phyloP scores from a whole-genome alignment of 495 filamentous ascomycete species.

The Aspergillus nanangensis region DNA sequence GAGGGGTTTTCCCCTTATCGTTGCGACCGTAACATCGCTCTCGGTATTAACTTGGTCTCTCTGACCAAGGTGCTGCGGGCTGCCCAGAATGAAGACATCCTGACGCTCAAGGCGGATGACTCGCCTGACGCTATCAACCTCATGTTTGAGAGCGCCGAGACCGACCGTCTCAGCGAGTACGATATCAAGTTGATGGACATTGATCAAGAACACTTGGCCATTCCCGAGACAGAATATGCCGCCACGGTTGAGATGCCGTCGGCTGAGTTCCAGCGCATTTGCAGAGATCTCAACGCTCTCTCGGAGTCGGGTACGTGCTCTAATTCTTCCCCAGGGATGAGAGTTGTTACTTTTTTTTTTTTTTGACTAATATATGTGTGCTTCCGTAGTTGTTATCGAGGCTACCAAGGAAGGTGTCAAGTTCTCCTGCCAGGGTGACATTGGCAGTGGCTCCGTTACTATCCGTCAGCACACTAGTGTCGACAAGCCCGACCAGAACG shows the following conservation, averaged over 20 bases:
- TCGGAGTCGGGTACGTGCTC: conserved; percentile 80
- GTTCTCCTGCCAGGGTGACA: conserved; percentile 91
- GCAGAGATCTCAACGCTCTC: conserved; percentile 80
- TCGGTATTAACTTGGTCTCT: conserved; percentile 93
- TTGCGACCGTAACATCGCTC: conserved; percentile 97
- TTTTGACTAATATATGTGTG: background rate
- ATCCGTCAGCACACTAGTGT: conserved; percentile 85
- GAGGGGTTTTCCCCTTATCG: conserved; percentile 95
- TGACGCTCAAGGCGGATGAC: conserved; percentile 97
- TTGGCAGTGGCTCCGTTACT: conserved; percentile 89
- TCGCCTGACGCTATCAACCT: conserved; percentile 92
- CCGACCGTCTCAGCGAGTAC: conserved; percentile 92
- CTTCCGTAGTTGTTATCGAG: conserved; percentile 77
- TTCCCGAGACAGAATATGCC: conserved; percentile 96
- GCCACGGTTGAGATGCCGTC: conserved; percentile 88
- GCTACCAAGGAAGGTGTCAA: conserved; percentile 96
- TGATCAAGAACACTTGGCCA: conserved; percentile 98
- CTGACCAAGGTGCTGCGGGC: conserved; percentile 96
- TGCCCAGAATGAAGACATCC: conserved; percentile 89
- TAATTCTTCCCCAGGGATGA: background rate
- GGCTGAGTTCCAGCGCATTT: conserved; percentile 90
- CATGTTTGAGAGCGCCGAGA: conserved; percentile 87
- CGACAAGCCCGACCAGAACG: conserved; percentile 81
- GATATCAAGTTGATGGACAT: conserved; percentile 99
- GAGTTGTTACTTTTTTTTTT: background rate